These are phyloP conservation scores for Cenchrus purpureus DNA, from an alignment of 176 grass and related monocot species.

Conservation along the genomic window DNA sequence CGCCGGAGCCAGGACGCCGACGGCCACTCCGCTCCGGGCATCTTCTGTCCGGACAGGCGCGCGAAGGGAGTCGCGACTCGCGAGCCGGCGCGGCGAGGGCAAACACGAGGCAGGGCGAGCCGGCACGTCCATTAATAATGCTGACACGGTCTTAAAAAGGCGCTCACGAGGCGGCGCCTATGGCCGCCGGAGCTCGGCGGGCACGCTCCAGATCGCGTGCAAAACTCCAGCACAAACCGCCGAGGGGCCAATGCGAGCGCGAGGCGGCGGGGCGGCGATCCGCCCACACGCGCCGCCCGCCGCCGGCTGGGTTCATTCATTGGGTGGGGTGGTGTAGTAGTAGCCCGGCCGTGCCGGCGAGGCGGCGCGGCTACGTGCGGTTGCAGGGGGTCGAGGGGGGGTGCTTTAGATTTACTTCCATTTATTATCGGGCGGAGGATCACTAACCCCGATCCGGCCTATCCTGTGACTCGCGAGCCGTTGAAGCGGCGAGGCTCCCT, in stretches of 20 bases:
- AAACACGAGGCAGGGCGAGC: not conserved
- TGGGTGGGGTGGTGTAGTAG: too few relatives aligned
- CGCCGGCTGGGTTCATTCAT: not conserved
- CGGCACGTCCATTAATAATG: slow-evolving; percentile 34
- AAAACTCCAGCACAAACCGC: not conserved
- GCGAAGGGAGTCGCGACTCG: not conserved
- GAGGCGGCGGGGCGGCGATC: not conserved
- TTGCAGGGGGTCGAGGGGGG: not conserved
- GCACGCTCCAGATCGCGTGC: slow-evolving; percentile 11
- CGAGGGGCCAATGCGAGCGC: not conserved
- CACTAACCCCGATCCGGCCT: not conserved
- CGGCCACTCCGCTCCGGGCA: not conserved
- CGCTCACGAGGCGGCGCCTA: slow-evolving; percentile 31
- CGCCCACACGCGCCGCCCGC: not conserved
- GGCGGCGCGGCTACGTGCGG: not conserved
- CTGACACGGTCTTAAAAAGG: slow-evolving; percentile 25
- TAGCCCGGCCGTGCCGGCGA: not conserved
- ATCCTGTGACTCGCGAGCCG: slow-evolving; percentile 17
- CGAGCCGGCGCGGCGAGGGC: not conserved
- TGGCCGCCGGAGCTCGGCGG: not conserved
- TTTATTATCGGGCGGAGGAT: not conserved
- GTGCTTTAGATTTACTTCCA: slow-evolving; percentile 17
- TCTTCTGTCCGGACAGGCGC: slow-evolving; percentile 7
- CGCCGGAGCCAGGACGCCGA: slow-evolving; percentile 1
- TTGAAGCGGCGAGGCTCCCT: not conserved